Percentiles rank a stretch among this genome's conserved stretches.
Evolutionary conservation across 2,329 filamentous ascomycete genomes (phyloP).

Genomic region (Colletotrichum simmondsii): DNA sequence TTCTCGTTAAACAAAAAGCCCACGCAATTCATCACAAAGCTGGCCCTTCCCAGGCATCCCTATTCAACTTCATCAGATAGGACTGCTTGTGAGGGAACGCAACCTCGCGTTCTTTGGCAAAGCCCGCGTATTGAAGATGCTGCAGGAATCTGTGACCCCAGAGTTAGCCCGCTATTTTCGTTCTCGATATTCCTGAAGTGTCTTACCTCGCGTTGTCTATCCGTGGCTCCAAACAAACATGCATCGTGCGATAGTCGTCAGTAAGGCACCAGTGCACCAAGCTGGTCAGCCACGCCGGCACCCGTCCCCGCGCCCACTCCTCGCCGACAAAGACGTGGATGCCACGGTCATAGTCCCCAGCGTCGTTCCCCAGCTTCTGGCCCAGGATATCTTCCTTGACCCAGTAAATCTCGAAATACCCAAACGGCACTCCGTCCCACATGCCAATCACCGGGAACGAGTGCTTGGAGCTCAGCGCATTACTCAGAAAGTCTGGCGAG

Average conservation of each 20-base stretch:
- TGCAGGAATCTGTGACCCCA: constrained; percentile 45
- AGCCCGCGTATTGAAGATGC: constrained; percentile 81
- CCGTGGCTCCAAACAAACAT: constrained; percentile 86
- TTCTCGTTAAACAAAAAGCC: neutral
- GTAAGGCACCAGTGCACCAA: constrained; percentile 88
- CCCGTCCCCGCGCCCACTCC: constrained; percentile 87
- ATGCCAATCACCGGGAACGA: constrained; percentile 92
- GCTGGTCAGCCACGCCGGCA: constrained; percentile 84
- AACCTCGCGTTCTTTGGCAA: constrained; percentile 87
- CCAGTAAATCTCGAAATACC: constrained; percentile 99
- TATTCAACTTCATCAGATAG: constrained; percentile 82
- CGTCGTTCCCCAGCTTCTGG: constrained; percentile 71
- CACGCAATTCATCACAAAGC: constrained; percentile 54
- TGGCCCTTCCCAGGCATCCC: constrained; percentile 84
- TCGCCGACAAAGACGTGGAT: constrained; percentile 92
- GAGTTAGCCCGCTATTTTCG: neutral
- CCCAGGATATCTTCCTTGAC: constrained; percentile 90
- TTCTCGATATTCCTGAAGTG: too few relatives aligned
- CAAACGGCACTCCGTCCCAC: constrained; percentile 96
- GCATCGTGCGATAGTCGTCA: constrained; percentile 83
- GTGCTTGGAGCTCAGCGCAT: constrained; percentile 73
- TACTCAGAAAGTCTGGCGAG: constrained; percentile 73
- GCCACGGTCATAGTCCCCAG: constrained; percentile 86
- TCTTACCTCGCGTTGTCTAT: constrained; percentile 80
- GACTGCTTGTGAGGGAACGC: constrained; percentile 93